Evolutionary conservation across 2,329 filamentous ascomycete species (phyloP), one percentile per base, ranked within the genome.

Genomic region (Curvularia verruculosa): DNA sequence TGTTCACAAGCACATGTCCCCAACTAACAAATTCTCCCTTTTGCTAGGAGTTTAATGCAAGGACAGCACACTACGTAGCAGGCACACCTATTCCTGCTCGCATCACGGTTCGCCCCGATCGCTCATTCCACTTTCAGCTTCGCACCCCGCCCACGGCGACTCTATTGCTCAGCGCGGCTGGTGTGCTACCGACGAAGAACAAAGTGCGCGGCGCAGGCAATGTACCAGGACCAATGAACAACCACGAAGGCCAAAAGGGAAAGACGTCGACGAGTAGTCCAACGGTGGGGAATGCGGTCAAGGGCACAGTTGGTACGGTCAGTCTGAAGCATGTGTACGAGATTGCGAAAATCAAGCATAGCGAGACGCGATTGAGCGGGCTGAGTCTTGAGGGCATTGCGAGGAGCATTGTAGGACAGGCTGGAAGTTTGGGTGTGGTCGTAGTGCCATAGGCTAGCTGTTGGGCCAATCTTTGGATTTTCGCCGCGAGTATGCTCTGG

Each of bases 301-400:
- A 88, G 59, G 91, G 96, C 66, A 86, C 81, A 7, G 86, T 96
- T n/a, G 95, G 94, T 56, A 89, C 86, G 3, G 84, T 99, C 54
- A 95, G 89, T 70, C 80, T 99, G 71, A 99, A 99, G 83, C 95
- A 99, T 79, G 82, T 99, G 21, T 98, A 92, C 79, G 94, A 98
- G 81, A 98, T 99, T 78, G 95, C 95, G 64, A 93, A 91, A 83
- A 96, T 99, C 73, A 99, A 99, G 84, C 89, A 78, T 52, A 64
- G 66, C 2, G 81, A 83, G 77, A 71, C 68, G 39, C 69, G 81
- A 54, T 63, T 83, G 63, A 73, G 68, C 73, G 88, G 89, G 0
- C 90, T 93, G 88, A 92, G 88, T 63, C 84, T 96, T 31, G 92
- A 97, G 78, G 92, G 90, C 0, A 75, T 98, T 70, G 82, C 87